Conservation (phyloP, 805 yeast species). For the Myxozyma kluyveri region DNA sequence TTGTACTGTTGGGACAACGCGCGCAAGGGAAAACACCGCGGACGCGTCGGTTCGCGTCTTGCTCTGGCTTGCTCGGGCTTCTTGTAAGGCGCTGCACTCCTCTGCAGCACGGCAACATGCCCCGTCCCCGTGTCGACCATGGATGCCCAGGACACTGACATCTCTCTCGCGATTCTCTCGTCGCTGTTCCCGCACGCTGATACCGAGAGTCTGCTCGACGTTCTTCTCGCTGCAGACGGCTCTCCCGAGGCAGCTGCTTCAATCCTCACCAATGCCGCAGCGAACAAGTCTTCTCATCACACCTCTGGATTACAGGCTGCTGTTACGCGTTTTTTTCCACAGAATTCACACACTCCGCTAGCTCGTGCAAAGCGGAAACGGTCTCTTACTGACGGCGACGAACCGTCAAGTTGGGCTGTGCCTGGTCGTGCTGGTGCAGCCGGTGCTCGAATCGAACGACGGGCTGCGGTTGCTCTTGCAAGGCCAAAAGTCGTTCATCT, state of each 20-base stretch:
- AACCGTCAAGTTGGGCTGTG: not conserved
- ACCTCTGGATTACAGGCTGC: slow-evolving; percentile 11
- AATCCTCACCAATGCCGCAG: not conserved
- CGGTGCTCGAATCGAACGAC: not conserved
- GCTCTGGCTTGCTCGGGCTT: too few species aligned
- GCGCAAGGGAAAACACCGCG: too few species aligned
- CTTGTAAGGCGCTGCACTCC: too few species aligned
- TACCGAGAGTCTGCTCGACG: slow-evolving; percentile 12
- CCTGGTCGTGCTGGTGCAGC: not conserved
- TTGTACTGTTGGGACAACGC: too few species aligned
- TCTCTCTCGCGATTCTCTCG: slow-evolving; percentile 22
- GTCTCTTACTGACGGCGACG: slow-evolving; percentile 10
- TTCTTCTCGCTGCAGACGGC: slow-evolving; percentile 19
- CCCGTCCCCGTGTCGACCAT: too few species aligned
- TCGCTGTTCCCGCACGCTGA: slow-evolving; percentile 32
- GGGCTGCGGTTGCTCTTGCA: not conserved
- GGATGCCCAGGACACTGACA: slow-evolving; percentile 17
- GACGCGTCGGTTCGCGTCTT: too few species aligned
- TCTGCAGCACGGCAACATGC: too few species aligned
- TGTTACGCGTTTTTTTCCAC: slow-evolving; percentile 16
- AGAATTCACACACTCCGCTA: not conserved
- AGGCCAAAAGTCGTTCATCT: slow-evolving; percentile 36
- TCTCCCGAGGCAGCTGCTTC: slow-evolving; percentile 7
- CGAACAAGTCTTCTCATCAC: not conserved
- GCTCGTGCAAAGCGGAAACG: slow-evolving; percentile 14